These are phyloP conservation scores for Fusarium duplospermum DNA, from an alignment of 2,329 filamentous ascomycete genomes.

Conservation along the genomic window DNA sequence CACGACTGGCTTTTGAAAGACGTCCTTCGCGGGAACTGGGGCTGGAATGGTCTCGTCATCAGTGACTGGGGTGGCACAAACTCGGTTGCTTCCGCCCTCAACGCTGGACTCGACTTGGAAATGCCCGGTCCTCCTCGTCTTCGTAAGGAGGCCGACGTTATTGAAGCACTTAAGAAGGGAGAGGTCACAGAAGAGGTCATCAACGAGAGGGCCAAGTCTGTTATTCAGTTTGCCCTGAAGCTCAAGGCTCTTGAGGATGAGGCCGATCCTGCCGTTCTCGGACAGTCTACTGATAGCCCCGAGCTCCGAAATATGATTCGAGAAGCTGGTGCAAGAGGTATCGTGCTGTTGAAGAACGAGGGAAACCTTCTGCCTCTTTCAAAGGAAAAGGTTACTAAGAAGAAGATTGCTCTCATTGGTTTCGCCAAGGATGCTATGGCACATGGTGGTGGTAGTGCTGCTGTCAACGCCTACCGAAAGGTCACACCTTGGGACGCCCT, in stretches of 20 bases:
- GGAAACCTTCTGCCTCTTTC: conserved; percentile 64
- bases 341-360: conserved; percentile 74
- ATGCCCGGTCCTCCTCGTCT: conserved; percentile 52
- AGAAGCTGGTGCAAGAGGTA: conserved; percentile 56
- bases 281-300: conserved; percentile 29
- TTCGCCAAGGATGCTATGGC: conserved; percentile 47
- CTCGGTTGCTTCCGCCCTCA: conserved; percentile 49
- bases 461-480: conserved; percentile 48
- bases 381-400: conserved; percentile 31
- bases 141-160: conserved; percentile 37
- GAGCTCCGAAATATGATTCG: conserved; percentile 43
- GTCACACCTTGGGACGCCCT: conserved; percentile 48
- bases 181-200: conserved; percentile 38
- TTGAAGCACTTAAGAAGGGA: conserved; percentile 39
- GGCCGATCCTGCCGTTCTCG: background rate
- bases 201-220: conserved; percentile 44
- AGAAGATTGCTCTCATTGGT: conserved; percentile 47
- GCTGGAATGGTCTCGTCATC: conserved; percentile 58
- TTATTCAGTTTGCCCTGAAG: conserved; percentile 47
- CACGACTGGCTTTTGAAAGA: conserved; percentile 53
- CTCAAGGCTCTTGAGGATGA: conserved; percentile 36
- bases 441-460: conserved; percentile 48
- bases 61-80: conserved; percentile 59
- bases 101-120: conserved; percentile 48
- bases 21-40: conserved; percentile 58